Evolutionary conservation across 1,284 basidiomycete genomes (phyloP).

Genomic region (Tilletia caries): DNA sequence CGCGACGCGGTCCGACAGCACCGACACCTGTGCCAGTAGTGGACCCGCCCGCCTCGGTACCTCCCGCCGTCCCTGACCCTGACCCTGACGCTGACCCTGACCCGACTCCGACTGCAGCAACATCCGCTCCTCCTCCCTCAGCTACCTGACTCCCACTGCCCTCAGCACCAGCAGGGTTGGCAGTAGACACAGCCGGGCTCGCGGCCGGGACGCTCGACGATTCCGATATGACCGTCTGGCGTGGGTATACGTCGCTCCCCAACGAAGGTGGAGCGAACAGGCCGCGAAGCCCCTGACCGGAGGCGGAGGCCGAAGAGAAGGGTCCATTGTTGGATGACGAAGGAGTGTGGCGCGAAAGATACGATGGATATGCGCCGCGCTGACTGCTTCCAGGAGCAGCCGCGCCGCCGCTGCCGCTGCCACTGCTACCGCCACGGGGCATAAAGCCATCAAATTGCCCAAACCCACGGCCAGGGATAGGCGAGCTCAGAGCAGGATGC

Average conservation of each 20-base stretch:
- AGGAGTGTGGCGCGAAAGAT: not conserved
- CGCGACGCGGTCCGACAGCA: not conserved
- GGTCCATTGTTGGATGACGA: not conserved
- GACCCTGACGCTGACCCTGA: no score
- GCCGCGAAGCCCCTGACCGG: conserved; percentile 4
- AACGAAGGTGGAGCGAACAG: conserved; percentile 3
- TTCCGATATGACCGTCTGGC: not conserved
- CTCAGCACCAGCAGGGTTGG: no score
- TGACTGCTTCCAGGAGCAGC: no score
- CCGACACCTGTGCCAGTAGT: not conserved
- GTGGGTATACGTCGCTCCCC: conserved; percentile 10
- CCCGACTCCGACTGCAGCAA: no score
- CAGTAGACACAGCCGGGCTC: not conserved
- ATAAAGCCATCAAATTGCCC: not conserved
- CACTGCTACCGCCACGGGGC: not conserved
- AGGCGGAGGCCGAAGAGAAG: not conserved
- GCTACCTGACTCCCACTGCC: no score
- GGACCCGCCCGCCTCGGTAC: no score
- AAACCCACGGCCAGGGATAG: not conserved
- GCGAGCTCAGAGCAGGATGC: not conserved
- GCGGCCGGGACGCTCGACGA: not conserved
- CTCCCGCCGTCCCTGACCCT: no score
- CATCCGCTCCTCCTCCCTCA: no score
- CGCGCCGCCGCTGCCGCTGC: no score
- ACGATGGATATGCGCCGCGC: no score